Evolutionary conservation across 2,329 filamentous ascomycete species (phyloP).

Genomic region (Xylariaceae sp.): DNA sequence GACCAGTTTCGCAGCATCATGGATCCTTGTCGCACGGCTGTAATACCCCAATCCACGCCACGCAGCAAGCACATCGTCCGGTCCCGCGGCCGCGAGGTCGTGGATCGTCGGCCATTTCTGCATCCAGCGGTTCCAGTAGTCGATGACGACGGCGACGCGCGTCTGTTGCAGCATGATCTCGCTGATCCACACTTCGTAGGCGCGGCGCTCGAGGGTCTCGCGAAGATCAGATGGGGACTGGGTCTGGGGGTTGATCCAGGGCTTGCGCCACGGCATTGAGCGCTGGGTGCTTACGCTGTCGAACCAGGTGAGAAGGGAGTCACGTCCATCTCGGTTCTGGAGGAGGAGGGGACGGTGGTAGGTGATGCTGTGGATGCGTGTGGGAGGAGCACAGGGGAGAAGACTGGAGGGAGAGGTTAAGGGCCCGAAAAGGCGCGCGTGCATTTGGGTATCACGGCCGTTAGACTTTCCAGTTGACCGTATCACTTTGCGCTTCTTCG

Average conservation of each 20-base stretch:
- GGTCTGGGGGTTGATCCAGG: conserved; percentile 46
- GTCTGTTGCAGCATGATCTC: conserved; percentile 66
- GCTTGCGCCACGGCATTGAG: conserved; percentile 56
- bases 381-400: conserved; percentile 23
- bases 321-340: conserved; percentile 33
- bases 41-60: conserved; percentile 62
- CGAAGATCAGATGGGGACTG: conserved; percentile 33
- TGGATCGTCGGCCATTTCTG: conserved; percentile 54
- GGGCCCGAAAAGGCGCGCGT: conserved; percentile 24
- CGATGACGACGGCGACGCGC: conserved; percentile 55
- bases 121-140: conserved; percentile 61
- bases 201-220: conserved; percentile 45
- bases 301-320: conserved; percentile 47
- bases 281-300: conserved; percentile 42
- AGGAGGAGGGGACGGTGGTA: conserved; percentile 51
- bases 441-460: conserved; percentile 12
- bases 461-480: conserved; percentile 8
- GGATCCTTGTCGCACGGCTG: conserved; percentile 56
- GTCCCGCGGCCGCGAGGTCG: conserved; percentile 47
- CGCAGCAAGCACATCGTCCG: conserved; percentile 53
- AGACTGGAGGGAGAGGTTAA: background rate
- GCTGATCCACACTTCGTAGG: conserved; percentile 62
- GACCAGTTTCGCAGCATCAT: conserved; percentile 50
- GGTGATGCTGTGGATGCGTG: conserved; percentile 33
- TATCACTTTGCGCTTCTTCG: conserved; percentile 24